A percentile compares a stretch with the other conserved stretches of the same genome.
These are phyloP conservation scores for Penicillium canariense DNA, from an alignment of 495 filamentous ascomycete species.

Conservation along the genomic window DNA sequence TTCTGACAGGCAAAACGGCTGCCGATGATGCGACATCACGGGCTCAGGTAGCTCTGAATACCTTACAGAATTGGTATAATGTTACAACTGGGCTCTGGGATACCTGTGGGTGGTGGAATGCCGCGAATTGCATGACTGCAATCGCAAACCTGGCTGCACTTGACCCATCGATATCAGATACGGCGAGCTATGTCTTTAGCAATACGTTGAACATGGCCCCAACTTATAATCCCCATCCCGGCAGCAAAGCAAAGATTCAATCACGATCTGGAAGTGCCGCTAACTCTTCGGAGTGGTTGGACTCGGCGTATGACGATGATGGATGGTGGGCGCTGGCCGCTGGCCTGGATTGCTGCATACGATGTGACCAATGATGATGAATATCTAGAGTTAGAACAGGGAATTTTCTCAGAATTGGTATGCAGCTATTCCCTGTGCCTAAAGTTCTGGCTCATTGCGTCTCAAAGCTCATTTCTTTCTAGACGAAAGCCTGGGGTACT, in stretches of 20 bases:
- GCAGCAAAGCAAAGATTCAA: slow-evolving; percentile 11
- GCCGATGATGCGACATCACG: slow-evolving; percentile 29
- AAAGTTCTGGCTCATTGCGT: not conserved
- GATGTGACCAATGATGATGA: slow-evolving; percentile 54
- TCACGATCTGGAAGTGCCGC: slow-evolving; percentile 8
- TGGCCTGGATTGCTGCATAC: slow-evolving; percentile 61
- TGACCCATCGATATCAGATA: slow-evolving; percentile 32
- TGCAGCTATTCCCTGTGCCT: too few relatives aligned
- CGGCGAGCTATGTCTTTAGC: slow-evolving; percentile 39
- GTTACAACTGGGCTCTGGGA: slow-evolving; percentile 59
- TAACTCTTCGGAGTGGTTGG: slow-evolving; percentile 42
- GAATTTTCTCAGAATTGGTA: slow-evolving; percentile 61
- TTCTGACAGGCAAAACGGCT: slow-evolving; percentile 5
- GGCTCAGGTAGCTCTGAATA: slow-evolving; percentile 43
- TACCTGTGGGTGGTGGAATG: slow-evolving; percentile 74
- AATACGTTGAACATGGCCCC: slow-evolving; percentile 40
- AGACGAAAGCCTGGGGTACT: slow-evolving; percentile 49
- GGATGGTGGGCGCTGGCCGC: slow-evolving; percentile 65
- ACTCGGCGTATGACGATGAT: slow-evolving; percentile 69
- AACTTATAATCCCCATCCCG: slow-evolving; percentile 24
- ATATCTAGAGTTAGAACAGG: slow-evolving; percentile 55
- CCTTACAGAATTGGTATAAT: slow-evolving; percentile 66
- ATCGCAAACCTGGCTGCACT: slow-evolving; percentile 59
- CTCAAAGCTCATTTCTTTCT: not conserved
- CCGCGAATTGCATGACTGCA: slow-evolving; percentile 64